These are phyloP conservation scores for Apiotrichum porosum DNA, from an alignment of 1,284 basidiomycete genomes.

Conservation along the genomic window DNA sequence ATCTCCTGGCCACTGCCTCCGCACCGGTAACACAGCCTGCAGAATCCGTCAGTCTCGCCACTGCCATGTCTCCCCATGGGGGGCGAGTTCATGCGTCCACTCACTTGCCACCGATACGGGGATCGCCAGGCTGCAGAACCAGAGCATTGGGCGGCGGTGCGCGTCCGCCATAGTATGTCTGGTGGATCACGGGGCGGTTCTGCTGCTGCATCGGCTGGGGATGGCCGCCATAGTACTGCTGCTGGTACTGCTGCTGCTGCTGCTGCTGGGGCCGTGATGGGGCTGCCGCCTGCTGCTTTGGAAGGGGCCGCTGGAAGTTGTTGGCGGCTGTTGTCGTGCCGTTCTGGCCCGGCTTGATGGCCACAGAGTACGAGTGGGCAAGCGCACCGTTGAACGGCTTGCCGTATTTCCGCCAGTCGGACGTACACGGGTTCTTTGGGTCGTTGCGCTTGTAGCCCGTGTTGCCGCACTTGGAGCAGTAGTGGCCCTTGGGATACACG, in stretches of 20 bases:
- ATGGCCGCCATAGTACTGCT: background rate
- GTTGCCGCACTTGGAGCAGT: conserved; percentile 43
- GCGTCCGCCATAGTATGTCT: conserved; percentile 7
- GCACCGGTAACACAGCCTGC: conserved; percentile 35
- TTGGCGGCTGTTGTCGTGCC: conserved; percentile 22
- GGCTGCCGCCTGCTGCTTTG: conserved; percentile 1
- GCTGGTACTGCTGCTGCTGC: background rate
- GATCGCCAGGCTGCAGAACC: conserved; percentile 40
- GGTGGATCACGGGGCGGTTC: conserved; percentile 14
- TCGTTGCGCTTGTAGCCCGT: conserved; percentile 47
- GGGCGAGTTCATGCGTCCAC: no score
- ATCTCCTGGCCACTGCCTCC: conserved; percentile 35
- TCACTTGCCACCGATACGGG: conserved; percentile 43
- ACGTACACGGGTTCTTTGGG: conserved; percentile 32
- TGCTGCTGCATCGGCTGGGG: conserved; percentile 10
- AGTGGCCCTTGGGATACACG: conserved; percentile 41
- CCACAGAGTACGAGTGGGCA: conserved; percentile 34
- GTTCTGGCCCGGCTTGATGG: conserved; percentile 20
- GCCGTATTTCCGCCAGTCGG: conserved; percentile 46
- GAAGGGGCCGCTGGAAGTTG: conserved; percentile 43
- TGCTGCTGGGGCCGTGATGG: conserved; percentile 1
- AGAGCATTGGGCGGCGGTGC: conserved; percentile 29
- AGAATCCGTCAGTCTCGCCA: background rate
- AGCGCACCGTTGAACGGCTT: conserved; percentile 42
- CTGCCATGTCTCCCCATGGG: no score